Conservation (phyloP, 768 basidiomycete species). For the Trametes cinnabarina region DNA sequence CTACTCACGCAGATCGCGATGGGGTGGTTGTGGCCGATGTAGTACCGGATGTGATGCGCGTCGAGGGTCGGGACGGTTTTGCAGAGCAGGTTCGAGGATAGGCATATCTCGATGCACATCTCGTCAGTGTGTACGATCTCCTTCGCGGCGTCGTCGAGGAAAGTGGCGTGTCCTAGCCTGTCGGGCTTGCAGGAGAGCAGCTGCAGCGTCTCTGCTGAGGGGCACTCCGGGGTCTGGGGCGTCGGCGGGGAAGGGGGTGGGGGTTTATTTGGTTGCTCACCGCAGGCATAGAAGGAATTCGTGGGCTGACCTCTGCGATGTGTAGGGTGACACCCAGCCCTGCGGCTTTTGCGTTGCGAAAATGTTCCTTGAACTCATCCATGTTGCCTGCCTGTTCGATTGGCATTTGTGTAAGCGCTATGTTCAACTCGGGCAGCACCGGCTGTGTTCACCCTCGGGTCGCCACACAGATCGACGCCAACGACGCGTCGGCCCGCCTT, state of each 20-base stretch:
- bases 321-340: slow-evolving; percentile 78
- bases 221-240: slow-evolving; percentile 47
- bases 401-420: background rate
- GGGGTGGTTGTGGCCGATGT: slow-evolving; percentile 62
- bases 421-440: background rate
- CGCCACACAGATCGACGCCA: slow-evolving; percentile 79
- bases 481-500: slow-evolving; percentile 60
- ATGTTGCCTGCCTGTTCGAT: slow-evolving; percentile 52
- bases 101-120: slow-evolving; percentile 74
- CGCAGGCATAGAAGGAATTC: background rate
- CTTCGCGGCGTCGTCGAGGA: slow-evolving; percentile 61
- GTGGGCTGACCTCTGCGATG: slow-evolving; percentile 64
- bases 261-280: background rate
- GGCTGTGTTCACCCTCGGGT: slow-evolving; percentile 45
- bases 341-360: slow-evolving; percentile 52
- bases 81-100: slow-evolving; percentile 76
- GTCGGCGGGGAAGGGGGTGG: too few relatives aligned
- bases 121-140: slow-evolving; percentile 53
- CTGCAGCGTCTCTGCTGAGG: slow-evolving; percentile 54
- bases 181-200: slow-evolving; percentile 64
- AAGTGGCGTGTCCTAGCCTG: slow-evolving; percentile 80
- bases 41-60: slow-evolving; percentile 70
- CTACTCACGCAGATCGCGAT: slow-evolving; percentile 74
- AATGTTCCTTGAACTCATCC: slow-evolving; percentile 45
- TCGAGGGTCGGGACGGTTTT: slow-evolving; percentile 67